Evolutionary conservation across 1,139 yeast genomes (phyloP), one percentile per base, ranked within the genome.

Genomic region (Suhomyces atakaporum): DNA sequence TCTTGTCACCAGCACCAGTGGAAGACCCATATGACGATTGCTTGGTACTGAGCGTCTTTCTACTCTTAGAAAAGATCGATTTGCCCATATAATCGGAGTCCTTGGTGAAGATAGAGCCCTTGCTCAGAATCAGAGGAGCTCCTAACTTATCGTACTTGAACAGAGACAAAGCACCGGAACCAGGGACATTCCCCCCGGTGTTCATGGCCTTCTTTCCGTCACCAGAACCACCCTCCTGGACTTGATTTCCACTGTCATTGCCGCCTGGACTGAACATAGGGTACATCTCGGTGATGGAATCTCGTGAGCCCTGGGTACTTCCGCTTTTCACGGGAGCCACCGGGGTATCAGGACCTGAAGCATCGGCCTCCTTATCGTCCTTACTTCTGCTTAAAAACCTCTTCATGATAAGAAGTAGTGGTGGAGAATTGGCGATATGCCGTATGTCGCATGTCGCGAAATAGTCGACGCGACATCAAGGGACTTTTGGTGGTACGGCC

Each of bases 1-100:
- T 33, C 21, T 38, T 41, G 9, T 13, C 25, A 11, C 20, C 7
- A 8, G 5, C 20, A 18, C 20, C n/a, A n/a, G n/a, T 9, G 49
- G 35, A 24, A 9, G 18, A 25, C 5, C 34, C 35, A 33, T 34
- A 28, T 3, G 74, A 68, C 7, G 75, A 67, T 45, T 63, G 73
- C 20, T 63, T 63, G 4, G 75, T 68, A 8, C 74, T 66, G 34
- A 54, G 51, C 5, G 73, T 62, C 37, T 54, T 59, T 35, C 61
- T 58, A 33, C 69, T 56, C 31, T 47, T 46, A 8, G 75, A 68
- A 41, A 69, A 70, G 7, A 70, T 50, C 12, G 74, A 68, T 29
- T 54, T 56, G 10, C 53, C 61, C 14, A 44, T 43, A 14, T 46
- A 41, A 18, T 52, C 56, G 1, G 69, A 60, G 14, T 54, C 62